Evolutionary conservation across 805 yeast species (phyloP), one percentile per base, ranked within the genome.

Genomic region (Candida sphagnicola): DNA sequence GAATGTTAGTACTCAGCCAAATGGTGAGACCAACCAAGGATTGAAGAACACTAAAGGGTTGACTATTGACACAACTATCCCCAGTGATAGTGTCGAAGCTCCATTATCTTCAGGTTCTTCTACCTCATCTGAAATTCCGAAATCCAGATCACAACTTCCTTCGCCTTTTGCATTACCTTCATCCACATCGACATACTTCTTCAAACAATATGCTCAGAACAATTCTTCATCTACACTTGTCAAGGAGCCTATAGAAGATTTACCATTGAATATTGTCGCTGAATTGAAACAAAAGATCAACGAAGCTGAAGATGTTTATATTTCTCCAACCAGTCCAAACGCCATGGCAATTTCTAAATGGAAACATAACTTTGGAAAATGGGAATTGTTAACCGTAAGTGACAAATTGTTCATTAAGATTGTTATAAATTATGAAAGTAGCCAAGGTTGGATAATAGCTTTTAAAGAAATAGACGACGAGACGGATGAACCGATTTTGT

Each of bases 151-250:
- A 14, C 45, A 49, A 10, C 40, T 58, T 16, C 68, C 70, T 5
- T 56, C 62, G 35, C 67, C 74, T 6, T 68, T 68, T 53, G 73
- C 72, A n/a, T 55, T 67, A 45, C 74, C 74, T 1, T 61, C 69
- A 4, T 67, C 72, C 1, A 63, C 72, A 0, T 65, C 72, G 0
- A 58, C 56, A 19, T 54, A 63, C 35, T 68, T 65, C 45, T 67
- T 67, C 52, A 66, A 62, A 37, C 62, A 52, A n/a, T 50, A 53
- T 24, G 43, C 38, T 28, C 24, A 18, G 37, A 40, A 29, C 40
- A 38, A 24, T 15, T 33, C 35, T 4, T 23, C 14, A 4, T 21
- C 35, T 5, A 23, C 35, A n/a, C 23, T 23, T 8, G 28, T 10
- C 13, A 15, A 21, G 23, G 35, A 24, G 1, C 18, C 34, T 4